Conservation (phyloP, 1,284 basidiomycete species). For the Wallemia ichthyophaga region DNA sequence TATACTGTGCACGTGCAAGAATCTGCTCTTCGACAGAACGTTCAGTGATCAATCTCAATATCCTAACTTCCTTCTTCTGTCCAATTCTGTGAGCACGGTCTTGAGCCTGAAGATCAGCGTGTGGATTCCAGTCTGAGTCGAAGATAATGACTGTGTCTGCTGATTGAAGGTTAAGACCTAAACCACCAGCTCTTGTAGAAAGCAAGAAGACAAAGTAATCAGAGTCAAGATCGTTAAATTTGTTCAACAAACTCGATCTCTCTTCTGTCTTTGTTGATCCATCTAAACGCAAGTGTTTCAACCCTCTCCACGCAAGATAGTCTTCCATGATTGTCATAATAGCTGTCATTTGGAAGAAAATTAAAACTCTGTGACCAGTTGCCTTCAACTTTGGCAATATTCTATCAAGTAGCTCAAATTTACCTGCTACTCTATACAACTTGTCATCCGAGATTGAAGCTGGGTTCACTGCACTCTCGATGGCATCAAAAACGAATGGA, state of each 20-base stretch:
- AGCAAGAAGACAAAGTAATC: conserved; percentile 90
- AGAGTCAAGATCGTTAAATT: conserved; percentile 74
- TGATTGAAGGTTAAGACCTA: conserved; percentile 88
- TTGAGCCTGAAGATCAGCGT: conserved; percentile 69
- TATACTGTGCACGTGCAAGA: conserved; percentile 73
- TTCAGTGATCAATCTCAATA: conserved; percentile 85
- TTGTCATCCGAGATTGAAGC: conserved; percentile 51
- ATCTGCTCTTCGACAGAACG: conserved; percentile 97
- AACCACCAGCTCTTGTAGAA: conserved; percentile 81
- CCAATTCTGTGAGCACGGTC: conserved; percentile 89
- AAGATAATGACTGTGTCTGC: conserved; percentile 98
- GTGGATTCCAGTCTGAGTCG: conserved; percentile 38
- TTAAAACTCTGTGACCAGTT: conserved; percentile 71
- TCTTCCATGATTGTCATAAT: conserved; percentile 99
- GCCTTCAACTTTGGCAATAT: conserved; percentile 75
- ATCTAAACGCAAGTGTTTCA: conserved; percentile 78
- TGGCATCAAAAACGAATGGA: conserved; percentile 58
- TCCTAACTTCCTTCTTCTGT: conserved; percentile 91
- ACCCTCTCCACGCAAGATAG: conserved; percentile 67
- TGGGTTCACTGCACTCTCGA: conserved; percentile 73
- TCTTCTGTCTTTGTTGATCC: conserved; percentile 97
- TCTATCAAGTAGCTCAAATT: conserved; percentile 65
- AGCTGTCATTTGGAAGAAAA: conserved; percentile 96
- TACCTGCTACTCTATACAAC: conserved; percentile 26
- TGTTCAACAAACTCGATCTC: conserved; percentile 58